A percentile compares a stretch with the other conserved stretches of the same genome.
phyloP scores from a whole-genome alignment of 768 basidiomycete species.

The Crucibulum laeve region DNA sequence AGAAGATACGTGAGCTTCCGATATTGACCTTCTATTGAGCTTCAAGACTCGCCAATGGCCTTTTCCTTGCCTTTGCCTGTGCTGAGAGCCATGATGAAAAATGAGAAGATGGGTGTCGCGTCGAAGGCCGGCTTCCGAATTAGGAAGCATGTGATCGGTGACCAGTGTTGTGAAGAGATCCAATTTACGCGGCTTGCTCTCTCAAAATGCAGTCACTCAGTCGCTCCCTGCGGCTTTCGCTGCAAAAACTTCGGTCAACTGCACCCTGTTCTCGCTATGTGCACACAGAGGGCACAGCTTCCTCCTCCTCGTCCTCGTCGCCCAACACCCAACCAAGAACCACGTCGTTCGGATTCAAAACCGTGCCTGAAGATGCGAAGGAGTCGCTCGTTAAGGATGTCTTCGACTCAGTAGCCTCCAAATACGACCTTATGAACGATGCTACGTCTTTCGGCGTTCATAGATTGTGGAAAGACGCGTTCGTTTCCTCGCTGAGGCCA shows the following conservation, averaged over 20 bases:
- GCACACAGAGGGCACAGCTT: slow-evolving; percentile 15
- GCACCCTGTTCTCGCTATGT: slow-evolving; percentile 11
- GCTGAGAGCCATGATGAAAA: slow-evolving; percentile 12
- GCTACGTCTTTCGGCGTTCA: slow-evolving; percentile 97
- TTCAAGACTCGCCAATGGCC: slow-evolving; percentile 25
- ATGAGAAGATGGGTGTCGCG: not conserved
- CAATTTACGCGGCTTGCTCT: too few relatives aligned
- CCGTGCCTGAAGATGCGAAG: slow-evolving; percentile 81
- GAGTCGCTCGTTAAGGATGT: slow-evolving; percentile 89
- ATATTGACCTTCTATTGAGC: not conserved
- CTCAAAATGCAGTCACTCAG: slow-evolving; percentile 20
- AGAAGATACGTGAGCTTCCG: not conserved
- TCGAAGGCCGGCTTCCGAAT: too few relatives aligned
- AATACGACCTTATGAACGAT: slow-evolving; percentile 98
- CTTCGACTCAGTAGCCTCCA: slow-evolving; percentile 92
- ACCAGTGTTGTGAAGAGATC: too few relatives aligned
- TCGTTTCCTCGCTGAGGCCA: slow-evolving; percentile 71
- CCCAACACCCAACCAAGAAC: slow-evolving; percentile 33
- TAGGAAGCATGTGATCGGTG: too few relatives aligned
- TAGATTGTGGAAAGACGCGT: slow-evolving; percentile 94
- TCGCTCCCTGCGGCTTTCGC: slow-evolving; percentile 11
- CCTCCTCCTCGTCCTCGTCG: slow-evolving; percentile 5
- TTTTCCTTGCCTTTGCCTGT: slow-evolving; percentile 42
- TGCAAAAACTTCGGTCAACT: slow-evolving; percentile 10
- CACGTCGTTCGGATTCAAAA: slow-evolving; percentile 91